Base-by-base conservation (phyloP, 352 stramenopile genomes). In the Phytopythium chamaehyphon region DNA sequence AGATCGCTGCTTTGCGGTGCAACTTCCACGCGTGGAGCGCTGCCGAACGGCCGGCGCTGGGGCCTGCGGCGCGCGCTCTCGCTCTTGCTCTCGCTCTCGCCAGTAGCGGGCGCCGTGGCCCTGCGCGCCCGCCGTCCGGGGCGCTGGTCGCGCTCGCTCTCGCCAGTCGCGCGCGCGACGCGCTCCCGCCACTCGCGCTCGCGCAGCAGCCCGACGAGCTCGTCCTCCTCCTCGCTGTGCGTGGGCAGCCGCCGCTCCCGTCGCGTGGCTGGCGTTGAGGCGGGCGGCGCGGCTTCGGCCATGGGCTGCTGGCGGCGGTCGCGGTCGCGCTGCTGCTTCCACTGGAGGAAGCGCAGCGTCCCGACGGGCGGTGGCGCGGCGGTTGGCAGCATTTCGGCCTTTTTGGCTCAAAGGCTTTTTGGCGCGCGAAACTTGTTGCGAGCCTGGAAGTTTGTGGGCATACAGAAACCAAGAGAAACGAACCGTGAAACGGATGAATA, bases 191-290 rank as follows among this genome's bases (percentile, higher is more conserved):
- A 42, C 40, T 83, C 71, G 37, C 54, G 54, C 52, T 74, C 57
- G 33, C 57, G 57, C 23, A 76, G 64, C 47, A 79, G 56, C 16
- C 55, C 46, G 66, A 73, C 75, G 18, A 77, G 63, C 10, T 64
- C 65, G 47, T 75, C 71, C 23, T 82, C 68, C 10, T 82, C 71
- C 15, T 53, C 33, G 47, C 47, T 53, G 47, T 53, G 47, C 3
- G 33, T 24, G 31, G 35, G 18, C 12, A 53, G 31, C 14, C 35
- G 19, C 2, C 47, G 31, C 35, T 33, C 33, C 10, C 18, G 31
- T 15, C 47, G 31, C 33, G 15, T 3, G 16, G 38, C 15, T 3
- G n/a, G 54, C 33, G 48, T 9, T 14, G 37, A 24, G 6, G 40
- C 39, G 19, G 36, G 21, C 2, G 31, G 40, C 42, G 44, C 45